Conservation (phyloP, 1,284 basidiomycete species). For the Gomphus bonarii region DNA sequence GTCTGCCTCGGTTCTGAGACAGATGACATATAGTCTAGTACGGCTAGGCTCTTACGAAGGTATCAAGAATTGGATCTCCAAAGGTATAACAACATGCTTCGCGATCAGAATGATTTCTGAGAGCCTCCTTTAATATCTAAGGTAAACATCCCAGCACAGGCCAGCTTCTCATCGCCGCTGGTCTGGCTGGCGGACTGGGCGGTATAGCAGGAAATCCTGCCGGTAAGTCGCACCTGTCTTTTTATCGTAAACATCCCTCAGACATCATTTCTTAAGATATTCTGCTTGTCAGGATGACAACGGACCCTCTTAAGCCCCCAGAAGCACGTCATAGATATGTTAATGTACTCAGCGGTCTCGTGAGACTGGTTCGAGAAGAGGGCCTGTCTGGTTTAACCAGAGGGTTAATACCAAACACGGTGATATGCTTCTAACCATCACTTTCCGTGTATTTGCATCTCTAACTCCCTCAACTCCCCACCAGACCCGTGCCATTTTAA, state of each 20-base stretch:
- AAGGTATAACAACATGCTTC: conserved; percentile 10
- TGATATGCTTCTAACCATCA: conserved; percentile 25
- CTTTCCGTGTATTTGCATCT: conserved; percentile 2
- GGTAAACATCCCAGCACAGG: conserved; percentile 37
- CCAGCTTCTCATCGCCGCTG: conserved; percentile 52
- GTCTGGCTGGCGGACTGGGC: conserved; percentile 68
- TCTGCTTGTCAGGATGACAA: conserved; percentile 81
- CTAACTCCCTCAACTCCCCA: conserved; percentile 3
- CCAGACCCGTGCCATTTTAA: conserved; percentile 67
- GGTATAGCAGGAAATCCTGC: conserved; percentile 76
- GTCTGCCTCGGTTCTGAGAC: conserved; percentile 75
- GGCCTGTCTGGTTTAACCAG: conserved; percentile 61
- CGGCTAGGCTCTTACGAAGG: conserved; percentile 81
- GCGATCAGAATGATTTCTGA: not conserved
- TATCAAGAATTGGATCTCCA: conserved; percentile 47
- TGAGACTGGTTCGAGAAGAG: conserved; percentile 57
- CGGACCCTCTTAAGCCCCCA: conserved; percentile 65
- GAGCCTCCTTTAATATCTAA: conserved; percentile 13
- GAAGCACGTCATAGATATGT: conserved; percentile 69
- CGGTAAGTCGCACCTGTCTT: conserved; percentile 30
- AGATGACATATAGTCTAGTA: conserved; percentile 89
- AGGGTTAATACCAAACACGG: conserved; percentile 74
- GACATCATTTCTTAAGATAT: conserved; percentile 36
- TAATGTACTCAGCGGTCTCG: conserved; percentile 64
- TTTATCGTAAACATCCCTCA: not conserved